Evolutionary conservation across 805 yeast species (phyloP), one percentile per base, ranked within the genome.

Genomic region (Priceomyces fermenticarens): DNA sequence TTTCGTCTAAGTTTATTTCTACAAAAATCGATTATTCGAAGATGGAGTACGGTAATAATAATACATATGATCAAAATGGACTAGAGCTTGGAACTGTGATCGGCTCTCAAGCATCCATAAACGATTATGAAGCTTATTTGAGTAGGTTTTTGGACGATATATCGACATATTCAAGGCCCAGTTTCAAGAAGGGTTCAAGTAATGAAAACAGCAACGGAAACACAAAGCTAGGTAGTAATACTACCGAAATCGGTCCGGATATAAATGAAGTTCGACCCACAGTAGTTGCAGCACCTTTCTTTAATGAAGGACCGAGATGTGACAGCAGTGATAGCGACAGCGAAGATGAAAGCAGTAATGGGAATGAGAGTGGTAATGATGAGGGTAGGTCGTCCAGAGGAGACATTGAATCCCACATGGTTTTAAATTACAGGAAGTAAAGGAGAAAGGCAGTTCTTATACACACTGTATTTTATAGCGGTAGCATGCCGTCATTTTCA

Each of bases 1-100:
- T 59, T 9, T 81, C 88, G 0, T 47, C 62, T 10, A 56, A 61
- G 23, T 81, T 80, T 65, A 55, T 59, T 35, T 62, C 72, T 7
- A 55, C 63, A 10, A 67, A 62, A 43, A 56, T 69, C 38, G 63
- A 63, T 39, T 61, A 63, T 48, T 43, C 40, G 25, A 41, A 15
- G n/a, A n/a, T 36, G 15, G 44, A 41, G 26, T 30, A 35, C 25
- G 35, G 36, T 28, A 34, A 40, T 23, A 32, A 12, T 14, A 38
- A 23, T 30, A 35, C 40, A 4, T 38, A 23, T 31, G 40, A 15
- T 11, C 26, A 16, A 13, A 26, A 29, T 14, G 35, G 13, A 32
- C 6, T 30, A 17, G 34, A 30, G 23, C 39, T 30, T 16, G 34
- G 33, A 25, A 36, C 26, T 27, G 8, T 36, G 14, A 16, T 12